These are phyloP conservation scores for Blastobotrys arbuscula DNA, from an alignment of 1,139 yeast genomes.

Conservation along the genomic window DNA sequence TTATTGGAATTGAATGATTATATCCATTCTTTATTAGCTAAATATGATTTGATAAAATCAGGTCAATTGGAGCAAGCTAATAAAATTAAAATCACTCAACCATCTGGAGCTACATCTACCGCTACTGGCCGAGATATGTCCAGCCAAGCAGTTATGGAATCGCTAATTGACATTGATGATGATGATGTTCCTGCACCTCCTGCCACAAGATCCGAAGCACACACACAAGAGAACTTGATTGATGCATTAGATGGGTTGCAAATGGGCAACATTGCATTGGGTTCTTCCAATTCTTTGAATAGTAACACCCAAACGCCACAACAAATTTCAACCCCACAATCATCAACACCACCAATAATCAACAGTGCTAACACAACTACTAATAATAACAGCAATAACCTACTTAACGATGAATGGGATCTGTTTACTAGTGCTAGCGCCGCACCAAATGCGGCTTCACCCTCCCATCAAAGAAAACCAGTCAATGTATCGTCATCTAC, in stretches of 20 bases:
- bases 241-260: conserved; percentile 65
- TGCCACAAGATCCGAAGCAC: conserved; percentile 23
- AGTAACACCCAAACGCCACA: conserved; percentile 30
- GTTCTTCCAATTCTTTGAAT: neutral
- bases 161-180: conserved; percentile 78
- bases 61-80: conserved; percentile 63
- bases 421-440: conserved; percentile 18
- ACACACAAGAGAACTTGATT: conserved; percentile 51
- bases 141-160: conserved; percentile 35
- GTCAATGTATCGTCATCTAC: conserved; percentile 27
- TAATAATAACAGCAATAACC: neutral
- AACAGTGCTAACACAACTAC: conserved; percentile 15
- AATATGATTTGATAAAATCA: conserved; percentile 58
- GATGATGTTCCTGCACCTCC: conserved; percentile 40
- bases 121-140: conserved; percentile 34
- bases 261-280: conserved; percentile 42
- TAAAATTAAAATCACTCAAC: conserved; percentile 42
- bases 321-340: conserved; percentile 5
- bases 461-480: conserved; percentile 14
- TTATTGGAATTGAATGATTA: conserved; percentile 69
- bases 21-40: conserved; percentile 62
- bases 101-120: conserved; percentile 25
- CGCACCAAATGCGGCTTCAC: conserved; percentile 13
- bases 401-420: conserved; percentile 19
- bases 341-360: neutral